These are phyloP conservation scores for Sporothrix pseudoabietina DNA, from an alignment of 2,329 filamentous ascomycete genomes.

Conservation along the genomic window DNA sequence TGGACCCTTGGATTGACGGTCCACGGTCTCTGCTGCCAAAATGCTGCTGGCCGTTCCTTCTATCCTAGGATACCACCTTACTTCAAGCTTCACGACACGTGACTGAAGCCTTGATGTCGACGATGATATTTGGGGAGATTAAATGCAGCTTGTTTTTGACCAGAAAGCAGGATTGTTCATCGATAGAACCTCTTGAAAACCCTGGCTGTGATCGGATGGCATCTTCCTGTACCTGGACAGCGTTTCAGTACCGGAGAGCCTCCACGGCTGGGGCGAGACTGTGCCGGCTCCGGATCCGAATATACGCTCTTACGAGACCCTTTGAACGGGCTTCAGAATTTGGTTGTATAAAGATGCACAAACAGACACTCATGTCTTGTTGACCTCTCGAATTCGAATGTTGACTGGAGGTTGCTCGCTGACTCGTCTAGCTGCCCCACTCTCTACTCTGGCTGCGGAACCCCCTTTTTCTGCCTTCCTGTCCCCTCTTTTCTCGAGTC, in stretches of 20 bases:
- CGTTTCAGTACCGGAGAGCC: background rate
- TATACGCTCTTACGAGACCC: background rate
- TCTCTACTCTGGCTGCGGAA: background rate
- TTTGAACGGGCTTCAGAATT: background rate
- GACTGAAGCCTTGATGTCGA: background rate
- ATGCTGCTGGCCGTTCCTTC: background rate
- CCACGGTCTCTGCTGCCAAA: background rate
- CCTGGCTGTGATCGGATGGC: background rate
- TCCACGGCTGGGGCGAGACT: background rate
- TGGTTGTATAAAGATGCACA: background rate
- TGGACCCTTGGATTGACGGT: slow-evolving; percentile 1
- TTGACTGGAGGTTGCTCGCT: background rate
- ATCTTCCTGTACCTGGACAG: background rate
- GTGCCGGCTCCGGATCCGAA: background rate
- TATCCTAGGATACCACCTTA: background rate
- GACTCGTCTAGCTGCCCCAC: slow-evolving; percentile 12
- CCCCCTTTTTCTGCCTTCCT: slow-evolving; percentile 14
- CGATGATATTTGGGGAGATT: background rate
- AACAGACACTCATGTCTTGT: background rate
- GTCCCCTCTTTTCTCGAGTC: slow-evolving; percentile 3
- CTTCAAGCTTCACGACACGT: background rate
- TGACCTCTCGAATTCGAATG: background rate
- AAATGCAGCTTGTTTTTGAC: background rate
- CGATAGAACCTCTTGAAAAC: background rate
- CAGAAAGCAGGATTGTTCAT: background rate